These are phyloP conservation scores for Punica granatum DNA, from an alignment of 345 rosid species.

Conservation along the genomic window DNA sequence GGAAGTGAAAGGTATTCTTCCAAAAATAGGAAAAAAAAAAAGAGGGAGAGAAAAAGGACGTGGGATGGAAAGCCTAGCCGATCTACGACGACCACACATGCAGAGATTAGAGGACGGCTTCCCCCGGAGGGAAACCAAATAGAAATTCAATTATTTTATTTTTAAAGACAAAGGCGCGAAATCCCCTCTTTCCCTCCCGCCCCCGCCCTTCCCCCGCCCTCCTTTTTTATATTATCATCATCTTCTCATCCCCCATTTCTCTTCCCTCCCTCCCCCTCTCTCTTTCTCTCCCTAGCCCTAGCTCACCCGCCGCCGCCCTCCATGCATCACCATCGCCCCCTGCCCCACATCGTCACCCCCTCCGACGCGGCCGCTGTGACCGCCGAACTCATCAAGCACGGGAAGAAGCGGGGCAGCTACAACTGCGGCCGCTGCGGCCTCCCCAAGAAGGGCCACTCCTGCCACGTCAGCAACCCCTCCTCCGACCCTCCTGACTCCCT, in stretches of 20 bases:
- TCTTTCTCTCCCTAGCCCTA: neutral
- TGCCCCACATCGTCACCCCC: conserved; percentile 20
- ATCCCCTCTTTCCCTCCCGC: conserved; percentile 10
- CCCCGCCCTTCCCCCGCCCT: conserved; percentile 39
- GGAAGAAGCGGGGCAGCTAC: conserved; percentile 77
- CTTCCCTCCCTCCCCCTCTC: conserved; percentile 3
- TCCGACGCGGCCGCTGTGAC: conserved; percentile 35
- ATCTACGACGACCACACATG: too few relatives aligned
- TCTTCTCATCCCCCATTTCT: conserved; percentile 12
- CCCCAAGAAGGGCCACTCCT: conserved; percentile 88
- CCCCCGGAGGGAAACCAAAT: too few relatives aligned
- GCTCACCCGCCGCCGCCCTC: neutral
- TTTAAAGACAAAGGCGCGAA: conserved; percentile 55
- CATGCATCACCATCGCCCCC: conserved; percentile 33
- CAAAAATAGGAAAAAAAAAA: too few relatives aligned
- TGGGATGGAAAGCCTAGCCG: too few relatives aligned
- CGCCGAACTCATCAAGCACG: conserved; percentile 31
- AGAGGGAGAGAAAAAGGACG: too few relatives aligned
- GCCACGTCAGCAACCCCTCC: conserved; percentile 41
- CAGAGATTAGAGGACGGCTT: too few relatives aligned
- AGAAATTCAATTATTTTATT: neutral
- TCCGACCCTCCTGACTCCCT: conserved; percentile 52
- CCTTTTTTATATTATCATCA: conserved; percentile 9
- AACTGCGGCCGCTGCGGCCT: conserved; percentile 97
- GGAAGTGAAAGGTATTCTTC: too few relatives aligned